Evolutionary conservation across 2,329 filamentous ascomycete species (phyloP).

Genomic region (Diaporthe citri): DNA sequence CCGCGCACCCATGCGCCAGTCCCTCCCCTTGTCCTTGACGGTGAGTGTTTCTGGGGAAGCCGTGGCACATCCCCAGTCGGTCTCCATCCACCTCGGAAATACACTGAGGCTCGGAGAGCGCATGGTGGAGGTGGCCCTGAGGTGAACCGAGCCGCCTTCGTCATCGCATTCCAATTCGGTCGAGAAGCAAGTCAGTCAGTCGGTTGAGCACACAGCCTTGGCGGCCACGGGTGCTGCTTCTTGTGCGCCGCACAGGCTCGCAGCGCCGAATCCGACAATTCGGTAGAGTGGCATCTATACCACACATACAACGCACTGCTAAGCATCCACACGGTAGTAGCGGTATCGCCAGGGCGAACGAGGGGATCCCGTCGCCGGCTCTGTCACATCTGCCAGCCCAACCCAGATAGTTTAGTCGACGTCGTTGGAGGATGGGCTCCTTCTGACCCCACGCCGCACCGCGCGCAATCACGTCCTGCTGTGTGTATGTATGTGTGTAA

Average conservation of each 20-base stretch:
- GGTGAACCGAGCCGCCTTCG: constrained; percentile 19
- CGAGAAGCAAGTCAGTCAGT: not conserved
- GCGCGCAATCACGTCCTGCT: constrained; percentile 8
- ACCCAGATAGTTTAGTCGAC: not conserved
- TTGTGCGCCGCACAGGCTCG: constrained; percentile 14
- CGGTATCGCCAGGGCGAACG: not conserved
- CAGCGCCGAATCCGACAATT: constrained; percentile 21
- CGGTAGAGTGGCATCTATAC: constrained; percentile 27
- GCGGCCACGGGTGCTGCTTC: not conserved
- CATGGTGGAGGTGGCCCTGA: not conserved
- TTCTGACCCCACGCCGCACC: constrained; percentile 23
- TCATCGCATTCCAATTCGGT: constrained; percentile 6
- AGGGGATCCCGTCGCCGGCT: constrained; percentile 5
- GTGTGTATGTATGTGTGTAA: not conserved
- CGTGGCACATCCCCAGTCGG: constrained; percentile 18
- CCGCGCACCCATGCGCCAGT: constrained; percentile 9
- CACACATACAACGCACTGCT: not conserved
- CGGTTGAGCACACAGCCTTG: not conserved
- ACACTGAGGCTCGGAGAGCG: not conserved
- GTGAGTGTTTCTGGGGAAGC: constrained; percentile 27
- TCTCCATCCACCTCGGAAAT: constrained; percentile 1
- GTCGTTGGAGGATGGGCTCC: not conserved
- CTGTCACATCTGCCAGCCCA: constrained; percentile 1
- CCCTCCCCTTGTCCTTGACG: constrained; percentile 23
- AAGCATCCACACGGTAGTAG: not conserved